Evolutionary conservation across 495 filamentous ascomycete genomes (phyloP).

Genomic region (Penicillium arizonense): DNA sequence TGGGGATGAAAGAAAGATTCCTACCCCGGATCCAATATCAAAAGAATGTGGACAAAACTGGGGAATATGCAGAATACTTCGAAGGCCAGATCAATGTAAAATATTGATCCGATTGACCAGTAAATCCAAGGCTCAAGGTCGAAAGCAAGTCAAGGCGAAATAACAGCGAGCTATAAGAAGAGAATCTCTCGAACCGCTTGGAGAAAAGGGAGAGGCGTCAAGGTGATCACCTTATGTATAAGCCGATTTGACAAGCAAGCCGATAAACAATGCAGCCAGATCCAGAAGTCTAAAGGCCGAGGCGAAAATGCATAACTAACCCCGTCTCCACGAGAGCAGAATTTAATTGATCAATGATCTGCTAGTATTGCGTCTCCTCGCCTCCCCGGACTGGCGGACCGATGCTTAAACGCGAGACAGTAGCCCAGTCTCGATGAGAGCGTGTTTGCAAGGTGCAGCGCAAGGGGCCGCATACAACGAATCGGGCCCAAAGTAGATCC

Average conservation of each 20-base stretch:
- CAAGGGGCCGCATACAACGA: constrained; percentile 22
- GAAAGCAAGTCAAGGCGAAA: background rate
- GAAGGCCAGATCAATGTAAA: background rate
- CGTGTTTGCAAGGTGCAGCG: constrained; percentile 15
- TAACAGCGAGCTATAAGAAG: constrained; percentile 9
- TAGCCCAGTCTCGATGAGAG: constrained; percentile 11
- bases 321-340: constrained; percentile 2
- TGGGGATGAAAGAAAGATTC: background rate
- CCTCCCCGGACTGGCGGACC: constrained; percentile 23
- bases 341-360: constrained; percentile 12
- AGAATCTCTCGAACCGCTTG: background rate
- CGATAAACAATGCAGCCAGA: constrained; percentile 17
- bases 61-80: background rate
- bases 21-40: background rate
- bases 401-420: constrained; percentile 16
- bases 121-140: background rate
- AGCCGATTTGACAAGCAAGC: background rate
- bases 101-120: background rate
- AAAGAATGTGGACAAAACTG: background rate
- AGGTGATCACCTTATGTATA: constrained; percentile 5
- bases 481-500: constrained; percentile 2
- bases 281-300: constrained; percentile 12
- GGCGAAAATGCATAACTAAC: constrained; percentile 17
- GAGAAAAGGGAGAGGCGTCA: background rate
- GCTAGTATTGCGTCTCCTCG: constrained; percentile 21